Evolutionary conservation across 1,139 yeast species (phyloP).

Genomic region (Geotrichum reessii): DNA sequence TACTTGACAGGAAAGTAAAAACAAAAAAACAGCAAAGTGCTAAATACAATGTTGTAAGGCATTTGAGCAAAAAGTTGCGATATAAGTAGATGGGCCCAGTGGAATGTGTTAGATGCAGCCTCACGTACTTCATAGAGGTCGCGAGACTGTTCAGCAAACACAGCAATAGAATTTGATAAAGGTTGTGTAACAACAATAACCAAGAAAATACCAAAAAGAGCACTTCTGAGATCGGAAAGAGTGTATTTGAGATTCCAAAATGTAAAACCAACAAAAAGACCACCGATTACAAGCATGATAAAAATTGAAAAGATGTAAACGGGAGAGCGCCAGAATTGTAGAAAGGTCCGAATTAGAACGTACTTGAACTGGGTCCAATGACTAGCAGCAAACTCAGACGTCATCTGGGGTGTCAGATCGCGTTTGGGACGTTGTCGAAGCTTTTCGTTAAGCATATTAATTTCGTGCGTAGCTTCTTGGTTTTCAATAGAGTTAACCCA

Average conservation of each 20-base stretch:
- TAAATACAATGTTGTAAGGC: constrained; percentile 37
- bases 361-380: constrained; percentile 37
- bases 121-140: constrained; percentile 60
- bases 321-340: constrained; percentile 45
- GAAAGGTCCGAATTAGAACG: constrained; percentile 37
- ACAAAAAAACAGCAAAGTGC: constrained; percentile 31
- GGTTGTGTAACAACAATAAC: constrained; percentile 48
- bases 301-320: constrained; percentile 43
- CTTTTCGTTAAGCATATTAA: constrained; percentile 34
- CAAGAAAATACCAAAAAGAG: constrained; percentile 48
- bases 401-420: constrained; percentile 20
- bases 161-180: constrained; percentile 52
- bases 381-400: constrained; percentile 32
- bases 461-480: constrained; percentile 37
- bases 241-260: constrained; percentile 37
- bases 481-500: constrained; percentile 42
- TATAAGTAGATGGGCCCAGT: constrained; percentile 46
- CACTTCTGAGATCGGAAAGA: constrained; percentile 34
- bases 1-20: constrained; percentile 43
- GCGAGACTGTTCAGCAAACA: constrained; percentile 42
- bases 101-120: constrained; percentile 56
- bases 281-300: constrained; percentile 44
- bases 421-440: constrained; percentile 28
- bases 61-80: constrained; percentile 42
- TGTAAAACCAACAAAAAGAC: constrained; percentile 50